phyloP scores from a whole-genome alignment of 192 early-diverging fungal genomes.

The Glomus cerebriforme region DNA sequence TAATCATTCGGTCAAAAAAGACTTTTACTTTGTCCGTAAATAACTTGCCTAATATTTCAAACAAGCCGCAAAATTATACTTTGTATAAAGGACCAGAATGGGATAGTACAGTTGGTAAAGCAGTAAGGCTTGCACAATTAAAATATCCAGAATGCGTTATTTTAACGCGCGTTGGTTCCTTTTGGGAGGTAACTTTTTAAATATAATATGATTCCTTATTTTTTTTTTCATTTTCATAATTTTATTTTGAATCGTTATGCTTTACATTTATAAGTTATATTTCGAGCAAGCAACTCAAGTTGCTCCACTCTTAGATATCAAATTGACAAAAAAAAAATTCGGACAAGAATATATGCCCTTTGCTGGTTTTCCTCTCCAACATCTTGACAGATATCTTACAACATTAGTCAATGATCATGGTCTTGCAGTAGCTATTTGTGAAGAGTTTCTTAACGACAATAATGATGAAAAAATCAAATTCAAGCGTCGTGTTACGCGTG shows the following conservation, averaged over 20 bases:
- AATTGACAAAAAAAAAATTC: constrained; percentile 70
- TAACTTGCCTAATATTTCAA: neutral
- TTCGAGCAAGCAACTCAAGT: constrained; percentile 70
- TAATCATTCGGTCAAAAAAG: constrained; percentile 7
- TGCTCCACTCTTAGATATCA: constrained; percentile 67
- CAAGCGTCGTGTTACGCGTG: constrained; percentile 69
- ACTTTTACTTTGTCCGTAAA: neutral
- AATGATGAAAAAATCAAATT: constrained; percentile 53
- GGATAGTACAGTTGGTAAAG: constrained; percentile 17
- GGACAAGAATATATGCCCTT: constrained; percentile 55
- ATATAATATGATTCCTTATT: neutral
- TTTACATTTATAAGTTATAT: constrained; percentile 51
- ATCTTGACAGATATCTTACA: constrained; percentile 66
- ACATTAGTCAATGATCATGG: constrained; percentile 61
- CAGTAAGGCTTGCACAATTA: constrained; percentile 55
- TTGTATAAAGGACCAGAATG: constrained; percentile 6
- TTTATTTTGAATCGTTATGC: neutral
- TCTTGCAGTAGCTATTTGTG: constrained; percentile 68
- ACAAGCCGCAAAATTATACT: neutral
- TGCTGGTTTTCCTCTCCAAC: constrained; percentile 71
- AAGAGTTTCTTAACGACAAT: constrained; percentile 53
- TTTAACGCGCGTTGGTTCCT: constrained; percentile 75
- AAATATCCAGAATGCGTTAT: constrained; percentile 70
- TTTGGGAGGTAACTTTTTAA: constrained; percentile 64
- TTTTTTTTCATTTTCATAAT: neutral